Evolutionary conservation across 2,329 filamentous ascomycete species (phyloP).

Genomic region (Sporothrix protearum): DNA sequence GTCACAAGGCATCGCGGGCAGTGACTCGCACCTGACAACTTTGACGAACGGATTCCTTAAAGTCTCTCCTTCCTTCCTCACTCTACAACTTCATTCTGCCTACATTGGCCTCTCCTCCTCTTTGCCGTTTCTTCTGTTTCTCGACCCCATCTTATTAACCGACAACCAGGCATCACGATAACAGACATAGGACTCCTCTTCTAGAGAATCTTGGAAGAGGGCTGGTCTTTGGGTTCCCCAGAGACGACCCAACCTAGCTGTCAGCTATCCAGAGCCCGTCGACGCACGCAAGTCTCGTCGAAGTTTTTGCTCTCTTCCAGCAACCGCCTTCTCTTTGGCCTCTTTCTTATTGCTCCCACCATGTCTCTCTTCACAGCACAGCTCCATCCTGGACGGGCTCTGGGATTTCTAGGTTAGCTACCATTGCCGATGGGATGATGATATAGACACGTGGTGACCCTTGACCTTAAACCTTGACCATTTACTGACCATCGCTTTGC

Average conservation of each 20-base stretch:
- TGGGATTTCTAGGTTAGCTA: conserved; percentile 55
- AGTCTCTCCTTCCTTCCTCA: neutral
- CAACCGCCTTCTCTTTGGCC: neutral
- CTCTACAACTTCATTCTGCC: neutral
- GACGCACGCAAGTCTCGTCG: neutral
- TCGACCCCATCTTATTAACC: too few species aligned
- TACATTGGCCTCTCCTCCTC: too few species aligned
- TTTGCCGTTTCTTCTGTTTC: neutral
- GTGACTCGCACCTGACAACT: conserved; percentile 11
- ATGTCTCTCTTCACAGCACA: conserved; percentile 54
- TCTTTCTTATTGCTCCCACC: neutral
- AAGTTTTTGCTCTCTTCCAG: neutral
- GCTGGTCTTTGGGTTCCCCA: neutral
- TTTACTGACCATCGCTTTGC: conserved; percentile 23
- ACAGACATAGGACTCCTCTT: neutral
- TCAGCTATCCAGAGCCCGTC: neutral
- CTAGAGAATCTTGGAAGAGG: neutral
- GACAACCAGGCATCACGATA: neutral
- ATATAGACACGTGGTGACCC: neutral
- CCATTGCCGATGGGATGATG: neutral
- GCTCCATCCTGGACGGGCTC: conserved; percentile 62
- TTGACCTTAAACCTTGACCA: neutral
- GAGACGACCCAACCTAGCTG: neutral
- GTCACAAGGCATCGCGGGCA: neutral
- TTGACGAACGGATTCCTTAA: neutral